Evolutionary conservation across 768 basidiomycete genomes (phyloP).

Genomic region (Dacryopinax spathularia): DNA sequence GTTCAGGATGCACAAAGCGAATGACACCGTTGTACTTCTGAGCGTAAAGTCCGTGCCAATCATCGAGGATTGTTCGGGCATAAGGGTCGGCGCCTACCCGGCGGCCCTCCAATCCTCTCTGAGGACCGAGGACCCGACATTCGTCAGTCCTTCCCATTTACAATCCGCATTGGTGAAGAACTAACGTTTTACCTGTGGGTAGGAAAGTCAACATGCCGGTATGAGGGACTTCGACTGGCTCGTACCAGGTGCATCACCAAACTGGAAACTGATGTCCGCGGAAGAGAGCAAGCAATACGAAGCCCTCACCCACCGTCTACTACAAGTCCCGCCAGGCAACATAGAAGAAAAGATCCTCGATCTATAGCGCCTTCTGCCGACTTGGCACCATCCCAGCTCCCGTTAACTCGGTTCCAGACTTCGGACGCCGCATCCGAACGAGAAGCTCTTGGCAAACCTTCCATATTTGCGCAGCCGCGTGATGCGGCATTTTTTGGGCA

Average conservation of each 20-base stretch:
- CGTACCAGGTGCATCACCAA: slow-evolving; percentile 56
- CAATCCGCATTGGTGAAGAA: slow-evolving; percentile 5
- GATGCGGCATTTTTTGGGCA: not conserved
- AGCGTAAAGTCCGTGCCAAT: slow-evolving; percentile 56
- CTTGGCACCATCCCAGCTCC: too few relatives aligned
- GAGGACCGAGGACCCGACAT: not conserved
- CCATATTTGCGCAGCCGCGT: not conserved
- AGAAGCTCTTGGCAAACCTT: not conserved
- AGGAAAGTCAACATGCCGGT: slow-evolving; percentile 30
- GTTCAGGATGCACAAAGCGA: slow-evolving; percentile 81
- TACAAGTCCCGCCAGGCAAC: not conserved
- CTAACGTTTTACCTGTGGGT: not conserved
- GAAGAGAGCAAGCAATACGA: not conserved
- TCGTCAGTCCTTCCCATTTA: not conserved
- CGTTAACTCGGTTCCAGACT: not conserved
- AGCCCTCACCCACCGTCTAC: not conserved
- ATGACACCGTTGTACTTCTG: slow-evolving; percentile 48
- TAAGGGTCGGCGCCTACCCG: slow-evolving; percentile 57
- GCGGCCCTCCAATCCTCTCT: not conserved
- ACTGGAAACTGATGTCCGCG: slow-evolving; percentile 37
- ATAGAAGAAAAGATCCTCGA: not conserved
- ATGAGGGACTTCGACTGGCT: slow-evolving; percentile 84
- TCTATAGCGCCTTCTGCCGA: not conserved
- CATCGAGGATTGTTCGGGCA: slow-evolving; percentile 55
- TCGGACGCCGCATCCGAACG: not conserved